A percentile compares a stretch with the other conserved stretches of the same genome.
phyloP scores from a whole-genome alignment of 148 eudicot genomes.

The Rhododendron henanense region DNA sequence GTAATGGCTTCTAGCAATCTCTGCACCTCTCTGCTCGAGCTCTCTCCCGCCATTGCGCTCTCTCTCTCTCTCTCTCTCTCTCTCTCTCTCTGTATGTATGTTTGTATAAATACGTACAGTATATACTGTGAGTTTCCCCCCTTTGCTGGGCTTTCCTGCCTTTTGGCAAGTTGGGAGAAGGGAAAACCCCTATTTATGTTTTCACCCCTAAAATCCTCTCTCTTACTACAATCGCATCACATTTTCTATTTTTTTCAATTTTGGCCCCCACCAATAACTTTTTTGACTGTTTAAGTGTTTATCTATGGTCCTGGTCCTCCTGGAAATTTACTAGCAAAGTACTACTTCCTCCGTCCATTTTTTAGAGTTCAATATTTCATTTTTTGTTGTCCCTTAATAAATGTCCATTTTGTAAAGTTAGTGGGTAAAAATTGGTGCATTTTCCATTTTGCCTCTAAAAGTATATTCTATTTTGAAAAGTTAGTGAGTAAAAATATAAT shows the following conservation, averaged over 20 bases:
- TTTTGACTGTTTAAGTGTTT: not conserved
- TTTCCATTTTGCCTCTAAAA: too few relatives aligned
- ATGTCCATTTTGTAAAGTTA: too few relatives aligned
- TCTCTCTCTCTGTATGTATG: not conserved
- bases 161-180: not conserved
- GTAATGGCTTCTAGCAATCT: conserved; percentile 57
- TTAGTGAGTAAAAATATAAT: too few relatives aligned
- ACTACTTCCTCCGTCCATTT: too few relatives aligned
- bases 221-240: not conserved
- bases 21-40: conserved; percentile 36
- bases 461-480: too few relatives aligned
- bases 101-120: not conserved
- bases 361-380: too few relatives aligned
- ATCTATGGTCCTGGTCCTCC: too few relatives aligned
- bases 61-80: conserved; percentile 2
- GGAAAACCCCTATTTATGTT: not conserved
- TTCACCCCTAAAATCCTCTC: not conserved
- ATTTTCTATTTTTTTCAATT: not conserved
- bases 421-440: too few relatives aligned
- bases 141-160: conserved; percentile 31
- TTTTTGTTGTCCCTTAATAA: too few relatives aligned
- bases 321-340: too few relatives aligned
- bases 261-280: not conserved
- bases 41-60: conserved; percentile 22
- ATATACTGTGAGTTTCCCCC: not conserved